phyloP scores from a whole-genome alignment of 2,329 filamentous ascomycete genomes.

The Colletotrichum sp. region DNA sequence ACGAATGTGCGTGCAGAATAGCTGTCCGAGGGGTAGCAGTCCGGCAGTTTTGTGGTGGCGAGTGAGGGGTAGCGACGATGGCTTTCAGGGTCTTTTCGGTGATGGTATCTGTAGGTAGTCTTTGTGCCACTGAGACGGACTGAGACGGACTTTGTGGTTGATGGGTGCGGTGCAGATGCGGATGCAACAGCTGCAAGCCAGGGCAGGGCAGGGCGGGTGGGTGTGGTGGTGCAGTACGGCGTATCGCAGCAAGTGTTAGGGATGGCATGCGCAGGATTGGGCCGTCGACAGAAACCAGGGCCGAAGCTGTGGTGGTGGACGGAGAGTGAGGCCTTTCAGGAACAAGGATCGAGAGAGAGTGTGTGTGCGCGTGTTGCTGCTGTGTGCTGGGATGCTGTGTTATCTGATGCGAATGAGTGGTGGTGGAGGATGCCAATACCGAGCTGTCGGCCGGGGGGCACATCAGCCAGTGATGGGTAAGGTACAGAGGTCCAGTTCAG shows the following conservation, averaged over 20 bases:
- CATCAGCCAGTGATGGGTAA: not conserved
- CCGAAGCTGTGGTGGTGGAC: not conserved
- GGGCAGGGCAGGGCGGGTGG: not conserved
- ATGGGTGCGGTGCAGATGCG: not conserved
- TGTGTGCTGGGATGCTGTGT: not conserved
- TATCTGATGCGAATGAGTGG: not conserved
- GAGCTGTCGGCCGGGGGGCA: not conserved
- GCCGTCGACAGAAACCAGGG: not conserved
- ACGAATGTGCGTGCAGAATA: not conserved
- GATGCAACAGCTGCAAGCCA: not conserved
- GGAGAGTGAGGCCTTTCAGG: not conserved
- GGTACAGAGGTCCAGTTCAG: not conserved
- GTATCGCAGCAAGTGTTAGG: not conserved
- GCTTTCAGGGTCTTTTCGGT: not conserved
- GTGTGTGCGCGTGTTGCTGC: not conserved
- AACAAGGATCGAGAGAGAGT: not conserved
- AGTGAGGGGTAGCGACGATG: not conserved
- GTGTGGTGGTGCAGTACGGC: not conserved
- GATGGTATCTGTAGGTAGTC: not conserved
- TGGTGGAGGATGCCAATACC: not conserved
- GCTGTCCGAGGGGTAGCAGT: not conserved
- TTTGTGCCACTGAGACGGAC: not conserved
- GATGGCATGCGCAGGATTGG: not conserved
- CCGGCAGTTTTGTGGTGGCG: not conserved
- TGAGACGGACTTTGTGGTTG: not conserved